Evolutionary conservation across 148 eudicot species (phyloP).

Genomic region (Beta vulgaris): DNA sequence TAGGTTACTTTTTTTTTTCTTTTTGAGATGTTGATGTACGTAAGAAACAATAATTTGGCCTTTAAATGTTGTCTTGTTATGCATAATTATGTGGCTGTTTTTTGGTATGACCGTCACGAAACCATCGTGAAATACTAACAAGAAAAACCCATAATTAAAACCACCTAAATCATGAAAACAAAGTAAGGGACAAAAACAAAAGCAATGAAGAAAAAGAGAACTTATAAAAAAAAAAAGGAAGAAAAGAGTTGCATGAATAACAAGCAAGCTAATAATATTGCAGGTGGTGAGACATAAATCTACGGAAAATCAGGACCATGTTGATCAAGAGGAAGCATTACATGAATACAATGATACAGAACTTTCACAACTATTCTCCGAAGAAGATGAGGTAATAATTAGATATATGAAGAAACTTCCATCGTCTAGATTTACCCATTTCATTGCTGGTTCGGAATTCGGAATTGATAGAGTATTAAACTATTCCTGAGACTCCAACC

Average conservation of each 20-base stretch:
- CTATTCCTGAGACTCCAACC: too few relatives aligned
- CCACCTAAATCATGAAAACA: not conserved
- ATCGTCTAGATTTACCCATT: too few relatives aligned
- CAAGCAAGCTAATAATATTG: not conserved
- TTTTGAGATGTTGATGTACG: constrained; percentile 17
- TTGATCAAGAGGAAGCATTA: constrained; percentile 33
- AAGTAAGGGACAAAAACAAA: too few relatives aligned
- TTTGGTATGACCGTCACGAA: constrained; percentile 26
- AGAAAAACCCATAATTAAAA: constrained; percentile 2
- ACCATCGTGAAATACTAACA: constrained; percentile 20
- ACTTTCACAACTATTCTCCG: constrained; percentile 56
- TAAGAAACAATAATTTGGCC: not conserved
- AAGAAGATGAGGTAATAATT: constrained; percentile 70
- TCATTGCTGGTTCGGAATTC: too few relatives aligned
- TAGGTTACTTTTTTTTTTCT: constrained; percentile 16
- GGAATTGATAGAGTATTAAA: too few relatives aligned
- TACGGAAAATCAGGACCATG: constrained; percentile 24
- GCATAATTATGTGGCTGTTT: constrained; percentile 20
- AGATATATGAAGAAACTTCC: not conserved
- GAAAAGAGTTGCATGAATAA: constrained; percentile 7
- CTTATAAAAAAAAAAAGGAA: not conserved
- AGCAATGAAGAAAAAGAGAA: too few relatives aligned
- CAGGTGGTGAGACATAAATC: constrained; percentile 45
- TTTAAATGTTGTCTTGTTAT: constrained; percentile 19
- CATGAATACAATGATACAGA: constrained; percentile 46